Base-by-base conservation (phyloP, 495 filamentous ascomycete species). In the Xylaria intraflava region DNA sequence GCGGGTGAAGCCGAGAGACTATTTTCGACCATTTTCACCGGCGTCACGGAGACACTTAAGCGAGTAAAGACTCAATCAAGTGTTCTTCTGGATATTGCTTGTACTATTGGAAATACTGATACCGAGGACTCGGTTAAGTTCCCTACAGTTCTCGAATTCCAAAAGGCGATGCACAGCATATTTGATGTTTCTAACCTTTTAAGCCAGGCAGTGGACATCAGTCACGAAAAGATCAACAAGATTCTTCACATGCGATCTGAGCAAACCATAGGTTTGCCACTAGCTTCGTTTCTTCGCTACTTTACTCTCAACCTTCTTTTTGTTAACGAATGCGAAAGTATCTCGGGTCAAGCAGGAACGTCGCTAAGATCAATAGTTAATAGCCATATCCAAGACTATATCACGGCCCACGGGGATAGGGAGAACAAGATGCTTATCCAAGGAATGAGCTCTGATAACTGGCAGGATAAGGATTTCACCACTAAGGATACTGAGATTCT, bases 131-230 rank as follows among this genome's bases (percentile, higher is more conserved):
- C 65, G 42, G 31, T 16, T 22, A 53, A 38, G 12, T n/a, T n/a
- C 9, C 33, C 43, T 20, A 16, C n/a, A 19, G 17, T 39, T 26
- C 17, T 20, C 7, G 46, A 27, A 16, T 17, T 48, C 47, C 55
- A 67, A 44, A 55, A 86, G 56, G 85, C 88, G 57, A 79, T 88
- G 35, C 72, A 83, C 42, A 80, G 85, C 58, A 81, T 83, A 11
- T 68, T 91, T 52, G 88, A 91, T 58, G 84, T 93, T 78, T 88
- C 88, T 1, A 88, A 85, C 62, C 77, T 93, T 6, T 77, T 93
- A 11, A 87, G 87, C n/a, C 84, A 89, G 59, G 87, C 87, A 0
- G 86, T 93, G 12, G 88, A 93, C 59, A 86, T 88, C 41, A 85
- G 84, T 20, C 87, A 90, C 59, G 81, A 83, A 0, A 85, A 91